Evolutionary conservation across 257 asterid species (phyloP).

Genomic region (Nemophila menziesii): DNA sequence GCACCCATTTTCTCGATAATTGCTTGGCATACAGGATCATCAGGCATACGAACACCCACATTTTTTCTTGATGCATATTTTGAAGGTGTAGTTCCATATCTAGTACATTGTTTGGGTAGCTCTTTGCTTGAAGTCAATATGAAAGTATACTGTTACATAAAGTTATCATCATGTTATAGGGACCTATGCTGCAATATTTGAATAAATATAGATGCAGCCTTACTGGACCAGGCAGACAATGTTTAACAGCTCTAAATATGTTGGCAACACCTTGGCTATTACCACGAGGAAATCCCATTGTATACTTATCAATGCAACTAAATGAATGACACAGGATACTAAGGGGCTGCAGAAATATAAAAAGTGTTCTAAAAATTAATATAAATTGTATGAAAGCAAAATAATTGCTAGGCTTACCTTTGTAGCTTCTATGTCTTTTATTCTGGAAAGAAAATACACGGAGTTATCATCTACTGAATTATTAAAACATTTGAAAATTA

Average conservation of each 20-base stretch:
- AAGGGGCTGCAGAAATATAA: constrained; percentile 56
- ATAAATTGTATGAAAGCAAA: too few relatives aligned
- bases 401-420: constrained; percentile 41
- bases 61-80: constrained; percentile 60
- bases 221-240: constrained; percentile 89
- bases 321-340: constrained; percentile 77
- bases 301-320: constrained; percentile 76
- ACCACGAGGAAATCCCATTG: constrained; percentile 88
- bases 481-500: not conserved
- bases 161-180: constrained; percentile 4
- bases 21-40: constrained; percentile 75
- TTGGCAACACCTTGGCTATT: constrained; percentile 49
- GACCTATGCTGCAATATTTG: not conserved
- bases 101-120: constrained; percentile 69
- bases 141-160: constrained; percentile 71
- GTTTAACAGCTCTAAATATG: constrained; percentile 71
- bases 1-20: constrained; percentile 64
- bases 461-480: constrained; percentile 7
- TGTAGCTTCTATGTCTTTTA: constrained; percentile 66
- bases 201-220: constrained; percentile 10
- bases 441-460: constrained; percentile 38
- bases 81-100: constrained; percentile 62
- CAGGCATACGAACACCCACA: constrained; percentile 87
- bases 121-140: constrained; percentile 78
- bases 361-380: constrained; percentile 7